Evolutionary conservation across 306 rosid species (phyloP), one percentile per base, ranked within the genome.

Genomic region (Benincasa hispida): DNA sequence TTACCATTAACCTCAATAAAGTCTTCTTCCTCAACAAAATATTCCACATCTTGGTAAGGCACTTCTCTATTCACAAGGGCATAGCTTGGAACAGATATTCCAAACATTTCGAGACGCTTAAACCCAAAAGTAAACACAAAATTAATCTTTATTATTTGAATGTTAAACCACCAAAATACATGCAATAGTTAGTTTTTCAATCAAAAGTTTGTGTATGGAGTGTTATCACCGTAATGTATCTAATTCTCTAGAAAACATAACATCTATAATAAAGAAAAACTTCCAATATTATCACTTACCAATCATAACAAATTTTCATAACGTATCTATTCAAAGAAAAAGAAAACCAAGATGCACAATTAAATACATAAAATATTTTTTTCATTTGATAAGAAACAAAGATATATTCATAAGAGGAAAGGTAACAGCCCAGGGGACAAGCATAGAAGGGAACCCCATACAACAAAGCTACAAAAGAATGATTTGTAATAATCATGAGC

Each of bases 1-100:
- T 74, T 65, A 80, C 96, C 97, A 80, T 78, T 83, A 81, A 94
- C 98, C 87, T 94, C 97, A 66, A 94, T 97, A 85, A 90, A 94
- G 80, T 94, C 99, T 83, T 94, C 99, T 86, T 90, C 96, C 90
- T 94, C 99, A 51, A 83, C 58, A 85, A 94, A 94, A 86, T 88
- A 89, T 74, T 94, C 96, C 80, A 94, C 85, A 42, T 90, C 87
- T 79, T 94, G 90, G 77, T 84, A 77, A 2, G 97, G 96, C 54
- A 62, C 83, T 81, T 92, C 99, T 83, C 99, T 85, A 78, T 84
- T 89, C 76, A 94, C 96, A 82, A 94, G 92, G 81, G 91, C 99
- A 86, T 94, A 94, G 85, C 90, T 90, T 77, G 99, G 99, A 88
- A 94, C 89, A 39, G 96, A 89, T 75, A 94, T 85, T 87, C 89